phyloP scores from a whole-genome alignment of 345 rosid species.

The Ceriops decandra region DNA sequence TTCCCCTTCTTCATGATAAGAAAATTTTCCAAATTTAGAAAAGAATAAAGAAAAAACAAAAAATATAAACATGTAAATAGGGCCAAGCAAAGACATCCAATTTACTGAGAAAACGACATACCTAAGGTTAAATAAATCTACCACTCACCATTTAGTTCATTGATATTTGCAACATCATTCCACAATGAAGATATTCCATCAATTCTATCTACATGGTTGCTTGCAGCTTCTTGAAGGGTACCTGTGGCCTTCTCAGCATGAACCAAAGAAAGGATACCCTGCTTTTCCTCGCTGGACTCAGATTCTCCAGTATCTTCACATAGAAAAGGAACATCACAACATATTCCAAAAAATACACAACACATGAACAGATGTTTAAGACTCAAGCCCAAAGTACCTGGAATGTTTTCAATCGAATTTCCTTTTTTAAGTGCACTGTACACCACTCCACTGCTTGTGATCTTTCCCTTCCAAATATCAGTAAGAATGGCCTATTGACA shows the following conservation, averaged over 20 bases:
- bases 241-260: slow-evolving; percentile 27
- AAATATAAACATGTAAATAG: background rate
- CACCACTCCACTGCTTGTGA: slow-evolving; percentile 11
- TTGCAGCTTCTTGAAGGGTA: slow-evolving; percentile 22
- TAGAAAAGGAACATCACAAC: slow-evolving; percentile 8
- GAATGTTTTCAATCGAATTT: slow-evolving; percentile 12
- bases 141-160: slow-evolving; percentile 24
- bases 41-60: background rate
- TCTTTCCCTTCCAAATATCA: slow-evolving; percentile 25
- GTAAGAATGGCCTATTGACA: slow-evolving; percentile 12
- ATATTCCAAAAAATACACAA: slow-evolving; percentile 7
- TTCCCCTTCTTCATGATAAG: slow-evolving; percentile 19
- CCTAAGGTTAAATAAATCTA: background rate
- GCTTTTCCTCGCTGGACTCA: slow-evolving; percentile 43
- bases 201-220: slow-evolving; percentile 17
- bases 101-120: background rate
- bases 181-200: slow-evolving; percentile 11
- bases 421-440: background rate
- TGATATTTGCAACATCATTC: slow-evolving; percentile 15
- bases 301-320: slow-evolving; percentile 28
- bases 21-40: slow-evolving; percentile 16
- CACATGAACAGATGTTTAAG: background rate
- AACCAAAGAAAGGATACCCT: slow-evolving; percentile 23
- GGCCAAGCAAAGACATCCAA: background rate
- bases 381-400: slow-evolving; percentile 1